Base-by-base conservation (phyloP, 2,329 filamentous ascomycete species). In the Aureobasidium sp. region DNA sequence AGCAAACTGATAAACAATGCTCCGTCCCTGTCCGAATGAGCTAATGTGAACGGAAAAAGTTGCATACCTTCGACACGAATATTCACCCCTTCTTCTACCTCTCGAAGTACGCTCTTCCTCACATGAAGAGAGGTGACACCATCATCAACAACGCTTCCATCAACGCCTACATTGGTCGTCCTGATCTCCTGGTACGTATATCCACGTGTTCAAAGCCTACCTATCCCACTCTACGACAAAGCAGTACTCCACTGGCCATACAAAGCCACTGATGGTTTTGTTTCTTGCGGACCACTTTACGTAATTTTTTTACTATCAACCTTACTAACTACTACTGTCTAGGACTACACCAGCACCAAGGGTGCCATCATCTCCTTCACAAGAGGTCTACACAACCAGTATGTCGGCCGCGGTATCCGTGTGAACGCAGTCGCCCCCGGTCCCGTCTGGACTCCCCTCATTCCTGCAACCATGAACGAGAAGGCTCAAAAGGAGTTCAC, bases 131-230 rank as follows among this genome's bases (percentile, higher is more conserved):
- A n/a, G 90, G 90, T 39, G 81, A 84, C 61, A 85, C 84, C 29
- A 91, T 95, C 72, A 91, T 95, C 81, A 94, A 93, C 78, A 91
- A 90, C 71, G 86, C 89, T 48, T 91, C 88, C 35, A 86, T 94
- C 71, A 93, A 93, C 72, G 88, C 86, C 29, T 94, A 93, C 75
- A 83, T 91, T 62, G 90, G 90, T 42, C 87, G 89, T 1, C 86
- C 87, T 0, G 89, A 93, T 68, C 81, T 93, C 1, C 82, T 94
- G 22, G 49, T 52, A 24, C n/a, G 48, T 52, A 35, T n/a, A n/a
- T n/a, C n/a, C n/a, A n/a, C n/a, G n/a, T n/a, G n/a, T n/a, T n/a
- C 24, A n/a, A 8, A 24, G 24, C n/a, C 27, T 29, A 6, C 27
- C 27, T 5, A 29, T 4, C 27, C 27, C 27, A 29, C 5, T 3